Base-by-base conservation (phyloP, 768 basidiomycete genomes). In the Boletus huronensis region DNA sequence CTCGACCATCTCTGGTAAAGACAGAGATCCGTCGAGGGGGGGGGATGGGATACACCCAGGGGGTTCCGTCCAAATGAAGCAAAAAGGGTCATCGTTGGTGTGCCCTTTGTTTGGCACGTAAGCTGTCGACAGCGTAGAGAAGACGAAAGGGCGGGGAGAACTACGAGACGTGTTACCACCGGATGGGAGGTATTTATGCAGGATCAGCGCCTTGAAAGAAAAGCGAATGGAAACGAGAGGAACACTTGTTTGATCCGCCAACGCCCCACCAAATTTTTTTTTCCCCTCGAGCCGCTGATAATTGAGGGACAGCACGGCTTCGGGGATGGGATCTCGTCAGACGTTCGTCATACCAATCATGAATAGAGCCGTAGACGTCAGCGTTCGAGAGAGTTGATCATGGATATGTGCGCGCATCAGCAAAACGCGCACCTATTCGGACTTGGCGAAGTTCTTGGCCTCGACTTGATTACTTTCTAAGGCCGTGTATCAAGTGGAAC, bases 21-120 rank as follows among this genome's bases (percentile, higher is more conserved):
- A 68, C 5, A 73, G 47, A 5, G 74, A 66, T 17, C 71, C 72
- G 40, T 75, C 72, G 9, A 64, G 43, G n/a, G 72, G n/a, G 72
- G 70, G 10, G 74, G 64, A 48, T 54, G 53, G 35, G 17, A 48
- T 34, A 48, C 13, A 1, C 38, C 23, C 13, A 25, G 2, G 1
- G 23, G 6, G 29, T 13, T 40, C 32, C 41, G 45, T 31, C 11
- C n/a, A 25, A 31, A 19, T 13, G 34, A 45, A 17, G 42, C 4
- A 17, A 4, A 3, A 23, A 6, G 21, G 40, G 26, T 6, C n/a
- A 44, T 44, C 14, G 7, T 29, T 9, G 3, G 14, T 25, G 23
- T 17, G 5, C n/a, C n/a, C n/a, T n/a, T n/a, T 26, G 8, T 21
- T 13, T 6, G 9, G 26, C 9, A 10, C 17, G 17, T 9, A 4